Base-by-base conservation (phyloP, 345 rosid species). In the Eucalyptus marginata region DNA sequence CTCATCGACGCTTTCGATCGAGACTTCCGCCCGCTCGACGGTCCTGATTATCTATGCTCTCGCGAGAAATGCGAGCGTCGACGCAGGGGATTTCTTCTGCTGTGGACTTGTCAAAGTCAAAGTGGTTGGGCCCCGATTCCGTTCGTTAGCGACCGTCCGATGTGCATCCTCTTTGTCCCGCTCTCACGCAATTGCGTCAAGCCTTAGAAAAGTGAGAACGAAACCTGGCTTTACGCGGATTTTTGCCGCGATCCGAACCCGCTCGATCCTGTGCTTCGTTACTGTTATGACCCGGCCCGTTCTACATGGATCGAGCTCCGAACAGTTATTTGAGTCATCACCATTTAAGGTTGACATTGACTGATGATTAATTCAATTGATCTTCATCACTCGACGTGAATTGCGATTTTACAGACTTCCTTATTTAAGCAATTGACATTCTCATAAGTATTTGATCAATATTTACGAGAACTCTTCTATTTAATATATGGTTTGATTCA, bases 311-410 rank as follows among this genome's bases (percentile, higher is more conserved):
- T 76, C 29, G 7, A 20, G 15, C 27, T 76, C 83, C 7, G 20
- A 40, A 22, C 7, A 40, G 27, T 10, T 5, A 71, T 36, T 71
- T 40, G 8, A 8, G 13, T 36, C 18, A 33, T 12, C 3, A 31
- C 4, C 12, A 4, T 33, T 5, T 33, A 13, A 36, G 4, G 18
- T 36, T 5, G 14, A 0, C 24, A 18, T 10, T 18, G 33, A 29
- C 8, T 29, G 1, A 36, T 8, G 24, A 36, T 36, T 71, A 24
- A 10, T 71, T 68, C 14, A 10, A 36, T 36, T 2, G 3, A 33
- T 10, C 24, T 36, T 10, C 46, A 18, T 40, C 8, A 0, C 0
- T 12, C 25, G 2, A 71, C 10, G 24, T 76, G 27, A 3, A 12
- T 76, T 36, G 47, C 16, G 6, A 76, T 20, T 13, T 76, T 76